Evolutionary conservation across 345 rosid genomes (phyloP).

Genomic region (Moringa oleifera): DNA sequence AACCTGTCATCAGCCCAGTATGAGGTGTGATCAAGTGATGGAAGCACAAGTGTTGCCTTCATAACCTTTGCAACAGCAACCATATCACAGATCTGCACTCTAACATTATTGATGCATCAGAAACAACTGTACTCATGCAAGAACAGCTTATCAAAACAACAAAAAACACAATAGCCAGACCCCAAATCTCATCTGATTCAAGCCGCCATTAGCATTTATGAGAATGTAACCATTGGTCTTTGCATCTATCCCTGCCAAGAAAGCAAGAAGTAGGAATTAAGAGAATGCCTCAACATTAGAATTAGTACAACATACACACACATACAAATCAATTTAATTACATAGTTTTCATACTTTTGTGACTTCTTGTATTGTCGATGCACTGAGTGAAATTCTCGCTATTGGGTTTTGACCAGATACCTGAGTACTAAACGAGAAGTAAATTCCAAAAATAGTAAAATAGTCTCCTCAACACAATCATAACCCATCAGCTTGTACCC

Average conservation of each 20-base stretch:
- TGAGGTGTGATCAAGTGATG: constrained; percentile 85
- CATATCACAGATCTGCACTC: constrained; percentile 96
- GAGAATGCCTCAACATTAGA: constrained; percentile 4
- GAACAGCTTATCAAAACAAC: constrained; percentile 14
- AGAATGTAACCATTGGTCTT: constrained; percentile 81
- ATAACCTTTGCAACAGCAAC: constrained; percentile 84
- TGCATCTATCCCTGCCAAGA: constrained; percentile 52
- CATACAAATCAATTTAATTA: neutral
- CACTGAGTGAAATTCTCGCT: constrained; percentile 81
- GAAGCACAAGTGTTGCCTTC: constrained; percentile 94
- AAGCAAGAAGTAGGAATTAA: constrained; percentile 9
- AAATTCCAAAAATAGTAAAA: constrained; percentile 2
- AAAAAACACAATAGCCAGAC: constrained; percentile 56
- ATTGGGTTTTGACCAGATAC: constrained; percentile 80
- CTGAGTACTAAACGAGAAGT: constrained; percentile 52
- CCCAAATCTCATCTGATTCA: constrained; percentile 99
- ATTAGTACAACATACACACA: neutral
- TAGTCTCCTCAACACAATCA: neutral
- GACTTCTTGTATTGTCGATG: constrained; percentile 45
- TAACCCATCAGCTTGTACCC: neutral
- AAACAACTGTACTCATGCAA: neutral
- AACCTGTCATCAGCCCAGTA: constrained; percentile 95
- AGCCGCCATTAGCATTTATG: constrained; percentile 94
- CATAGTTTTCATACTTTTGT: constrained; percentile 49
- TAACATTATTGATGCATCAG: constrained; percentile 50